Base-by-base conservation (phyloP, 495 filamentous ascomycete species). In the Lasiosphaeriaceae sp. region DNA sequence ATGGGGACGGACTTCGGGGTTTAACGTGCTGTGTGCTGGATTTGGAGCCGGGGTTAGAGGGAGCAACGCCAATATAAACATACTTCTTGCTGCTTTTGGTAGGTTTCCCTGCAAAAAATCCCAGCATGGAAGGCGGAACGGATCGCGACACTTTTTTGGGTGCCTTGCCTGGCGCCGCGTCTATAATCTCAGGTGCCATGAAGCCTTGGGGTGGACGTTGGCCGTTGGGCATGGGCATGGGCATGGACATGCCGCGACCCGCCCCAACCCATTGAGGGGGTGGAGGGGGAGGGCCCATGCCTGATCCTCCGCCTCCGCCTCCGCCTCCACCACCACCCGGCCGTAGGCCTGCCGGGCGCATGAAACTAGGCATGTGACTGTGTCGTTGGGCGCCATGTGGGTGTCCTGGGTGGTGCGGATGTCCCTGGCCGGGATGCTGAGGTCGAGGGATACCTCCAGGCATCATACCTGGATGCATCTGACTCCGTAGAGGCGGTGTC, bases 81-180 rank as follows among this genome's bases (percentile, higher is more conserved):
- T 60, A 72, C 70, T 71, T 72, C 57, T 71, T 72, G 47, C 62
- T 70, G 58, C 54, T 60, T 53, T 63, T 71, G 41, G 55, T 71
- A 19, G 66, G 29, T 24, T 62, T 51, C 24, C 64, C 72, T 20
- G 68, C 65, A 65, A 78, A 68, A 67, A 72, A 78, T 11, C 64
- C 66, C 17, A 75, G 63, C 49, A 79, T 50, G 3, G 66, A 58
- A 3, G 55, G 62, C 23, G 50, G 26, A 3, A 3, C 47, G 26
- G 46, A 22, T 50, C 47, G 49, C 8, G 50, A 26, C 5, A 47
- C 46, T 19, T 37, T 46, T 47, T 57, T 59, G 1, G 54, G 54
- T 6, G 56, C 31, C 51, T 58, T 57, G 11, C 50, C 55, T 11
- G 56, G 57, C 31, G 17, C 59, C 24, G 57, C 63, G 1, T 57